Base-by-base conservation (phyloP, 129 eudicot genomes). In the Cynara cardunculus region DNA sequence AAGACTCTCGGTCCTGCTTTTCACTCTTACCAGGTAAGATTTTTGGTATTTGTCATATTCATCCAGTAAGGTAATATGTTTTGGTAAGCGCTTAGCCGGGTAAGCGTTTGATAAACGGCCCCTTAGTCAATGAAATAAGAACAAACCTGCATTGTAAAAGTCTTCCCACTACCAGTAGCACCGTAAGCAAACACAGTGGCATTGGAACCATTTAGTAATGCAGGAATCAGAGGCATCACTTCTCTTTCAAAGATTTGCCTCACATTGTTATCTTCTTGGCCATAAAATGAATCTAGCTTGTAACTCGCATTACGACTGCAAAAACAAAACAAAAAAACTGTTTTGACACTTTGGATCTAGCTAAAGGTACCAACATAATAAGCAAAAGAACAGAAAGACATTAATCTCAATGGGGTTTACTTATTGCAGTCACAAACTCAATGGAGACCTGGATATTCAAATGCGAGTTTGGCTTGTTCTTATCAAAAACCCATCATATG, bases 161-260 rank as follows among this genome's bases (percentile, higher is more conserved):
- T 96, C 44, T 96, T 96, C 8, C 99, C 99, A 65, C 99, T 96
- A 22, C 97, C 98, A 39, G 98, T 90, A 84, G 99, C 99, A 41
- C 99, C 99, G 81, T 91, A 96, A 61, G 98, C 97, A 73, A 96
- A 96, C 13, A 96, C 89, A 9, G 99, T 96, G 2, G 93, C 91
- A 79, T 92, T 96, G 62, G 62, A 90, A 18, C 99, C 99, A 25
- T 86, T 76, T 69, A 91, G 77, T 0, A 95, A 74, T 12, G 85
- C 92, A 11, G 93, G 92, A 78, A 96, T 87, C 90, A 96, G 86
- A 77, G 93, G 93, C 85, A 78, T 88, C 49, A 96, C 98, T 88
- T 96, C 98, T 71, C 81, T 86, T 68, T 87, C 84, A 69, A 88
- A 96, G 68, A 96, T 93, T 70, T 83, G 59, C 68, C 77, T 73